Percentiles rank a stretch among this genome's conserved stretches.
phyloP scores from a whole-genome alignment of 768 basidiomycete species.

The Phanerochaete carnosa region DNA sequence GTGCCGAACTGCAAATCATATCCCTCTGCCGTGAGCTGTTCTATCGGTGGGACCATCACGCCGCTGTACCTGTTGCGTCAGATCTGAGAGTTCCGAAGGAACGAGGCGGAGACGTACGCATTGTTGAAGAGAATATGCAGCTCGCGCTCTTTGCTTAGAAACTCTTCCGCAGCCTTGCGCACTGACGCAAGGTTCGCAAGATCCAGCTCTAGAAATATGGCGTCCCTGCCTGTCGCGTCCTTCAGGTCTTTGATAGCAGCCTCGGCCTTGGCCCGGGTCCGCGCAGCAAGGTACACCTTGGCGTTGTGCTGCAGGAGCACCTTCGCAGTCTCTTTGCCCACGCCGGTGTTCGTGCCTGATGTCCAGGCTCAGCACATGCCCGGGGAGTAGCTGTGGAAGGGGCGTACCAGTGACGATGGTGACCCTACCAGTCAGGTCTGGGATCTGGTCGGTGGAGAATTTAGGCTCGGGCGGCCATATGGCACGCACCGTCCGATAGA shows the following conservation, averaged over 20 bases:
- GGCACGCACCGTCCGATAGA: too few relatives aligned
- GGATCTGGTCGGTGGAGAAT: slow-evolving; percentile 33
- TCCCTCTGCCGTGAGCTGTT: slow-evolving; percentile 32
- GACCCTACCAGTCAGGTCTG: slow-evolving; percentile 37
- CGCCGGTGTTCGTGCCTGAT: slow-evolving; percentile 34
- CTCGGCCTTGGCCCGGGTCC: slow-evolving; percentile 21
- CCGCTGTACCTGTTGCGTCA: slow-evolving; percentile 27
- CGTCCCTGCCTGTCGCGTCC: slow-evolving; percentile 25
- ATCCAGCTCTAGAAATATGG: slow-evolving; percentile 25
- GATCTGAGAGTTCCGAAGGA: not conserved
- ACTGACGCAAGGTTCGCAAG: slow-evolving; percentile 22
- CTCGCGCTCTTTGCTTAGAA: slow-evolving; percentile 18
- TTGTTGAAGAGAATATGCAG: slow-evolving; percentile 23
- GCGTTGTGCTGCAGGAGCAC: slow-evolving; percentile 42
- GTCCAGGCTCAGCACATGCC: not conserved
- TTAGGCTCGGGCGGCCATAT: slow-evolving; percentile 21
- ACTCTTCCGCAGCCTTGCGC: slow-evolving; percentile 21
- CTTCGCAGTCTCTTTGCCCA: slow-evolving; percentile 61
- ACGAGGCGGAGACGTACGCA: slow-evolving; percentile 9
- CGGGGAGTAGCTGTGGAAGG: not conserved
- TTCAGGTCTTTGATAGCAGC: slow-evolving; percentile 24
- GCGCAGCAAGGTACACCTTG: slow-evolving; percentile 29
- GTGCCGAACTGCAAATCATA: slow-evolving; percentile 42
- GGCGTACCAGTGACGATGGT: slow-evolving; percentile 30
- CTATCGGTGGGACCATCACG: slow-evolving; percentile 27